Percentiles rank a stretch among this genome's conserved stretches.
Conservation (phyloP, 768 basidiomycete species). For the Mycena haematopus region DNA sequence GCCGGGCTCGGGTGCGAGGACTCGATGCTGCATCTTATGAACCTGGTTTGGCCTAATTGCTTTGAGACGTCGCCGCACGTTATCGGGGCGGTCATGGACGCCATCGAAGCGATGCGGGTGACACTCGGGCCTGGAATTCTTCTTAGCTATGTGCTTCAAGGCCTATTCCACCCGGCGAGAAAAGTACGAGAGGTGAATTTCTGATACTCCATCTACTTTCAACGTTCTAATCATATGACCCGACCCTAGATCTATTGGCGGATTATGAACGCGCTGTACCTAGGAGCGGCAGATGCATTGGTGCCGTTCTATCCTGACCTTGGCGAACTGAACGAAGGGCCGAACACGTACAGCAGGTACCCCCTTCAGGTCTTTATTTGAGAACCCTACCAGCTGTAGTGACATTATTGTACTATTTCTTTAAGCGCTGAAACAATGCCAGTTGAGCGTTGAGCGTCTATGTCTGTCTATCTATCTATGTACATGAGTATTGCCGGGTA, state of each 20-base stretch:
- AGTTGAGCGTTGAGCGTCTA: not conserved
- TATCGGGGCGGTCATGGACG: conserved; percentile 98
- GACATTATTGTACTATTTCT: conserved; percentile 22
- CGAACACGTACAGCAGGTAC: conserved; percentile 88
- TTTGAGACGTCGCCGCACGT: conserved; percentile 99
- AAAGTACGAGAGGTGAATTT: conserved; percentile 91
- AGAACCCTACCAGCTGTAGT: conserved; percentile 22
- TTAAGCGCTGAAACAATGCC: not conserved
- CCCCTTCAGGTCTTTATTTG: conserved; percentile 85
- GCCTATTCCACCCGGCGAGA: conserved; percentile 95
- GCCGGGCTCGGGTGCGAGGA: conserved; percentile 98
- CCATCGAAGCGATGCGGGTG: conserved; percentile 96
- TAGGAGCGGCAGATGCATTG: conserved; percentile 89
- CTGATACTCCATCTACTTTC: not conserved
- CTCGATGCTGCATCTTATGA: conserved; percentile 97
- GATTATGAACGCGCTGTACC: conserved; percentile 92
- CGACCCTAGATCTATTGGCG: conserved; percentile 78
- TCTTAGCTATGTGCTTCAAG: conserved; percentile 91
- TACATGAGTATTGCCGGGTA: no score
- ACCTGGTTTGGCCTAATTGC: conserved; percentile 98
- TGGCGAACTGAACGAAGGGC: conserved; percentile 87
- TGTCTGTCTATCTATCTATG: no score
- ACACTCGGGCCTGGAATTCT: conserved; percentile 93
- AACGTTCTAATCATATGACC: not conserved
- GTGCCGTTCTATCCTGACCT: conserved; percentile 96